Evolutionary conservation across 1,284 basidiomycete species (phyloP), one percentile per base, ranked within the genome.

Genomic region (Stereum hirsutum): DNA sequence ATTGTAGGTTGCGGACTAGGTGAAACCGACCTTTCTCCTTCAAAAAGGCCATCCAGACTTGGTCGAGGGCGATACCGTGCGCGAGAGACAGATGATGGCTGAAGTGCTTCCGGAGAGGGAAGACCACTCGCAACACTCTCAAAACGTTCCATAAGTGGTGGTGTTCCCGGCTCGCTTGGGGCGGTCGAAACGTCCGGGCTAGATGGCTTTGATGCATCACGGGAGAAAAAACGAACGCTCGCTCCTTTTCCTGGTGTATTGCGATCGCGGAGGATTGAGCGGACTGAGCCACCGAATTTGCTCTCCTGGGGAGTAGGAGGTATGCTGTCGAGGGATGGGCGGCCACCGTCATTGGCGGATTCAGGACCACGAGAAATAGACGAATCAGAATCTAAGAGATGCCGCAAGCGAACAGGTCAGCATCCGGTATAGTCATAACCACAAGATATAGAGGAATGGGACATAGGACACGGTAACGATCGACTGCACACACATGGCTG

Each of bases 221-320:
- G 68, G n/a, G 78, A 73, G 58, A 81, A 82, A 62, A 84, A 85
- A 6, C 81, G 78, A 19, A 84, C 82, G 52, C 75, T 84, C 55
- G 79, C 78, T 7, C 81, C 81, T 4, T 80, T 80, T 3, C 75
- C 78, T n/a, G 82, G 82, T 0, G 82, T 82, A 41, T 78, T 78
- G 6, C 69, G 71, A 46, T 80, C 76, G 28, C 79, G 77, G 19
- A 86, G 65, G 49, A 85, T 85, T 15, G 82, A 84, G 20, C 81
- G 73, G 4, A 82, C 63, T 14, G 80, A 81, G 32, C 65, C 62
- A 44, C n/a, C n/a, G 28, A 56, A 63, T 41, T 52, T 62, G 43
- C 28, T 64, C 64, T 34, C 49, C 32, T 6, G 54, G 51, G 2
- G 52, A 52, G 15, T 48, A 35, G 3, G 54, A 53, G 45, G 38